Conservation (phyloP, 1,284 basidiomycete genomes). For the Phlebopus sp. region DNA sequence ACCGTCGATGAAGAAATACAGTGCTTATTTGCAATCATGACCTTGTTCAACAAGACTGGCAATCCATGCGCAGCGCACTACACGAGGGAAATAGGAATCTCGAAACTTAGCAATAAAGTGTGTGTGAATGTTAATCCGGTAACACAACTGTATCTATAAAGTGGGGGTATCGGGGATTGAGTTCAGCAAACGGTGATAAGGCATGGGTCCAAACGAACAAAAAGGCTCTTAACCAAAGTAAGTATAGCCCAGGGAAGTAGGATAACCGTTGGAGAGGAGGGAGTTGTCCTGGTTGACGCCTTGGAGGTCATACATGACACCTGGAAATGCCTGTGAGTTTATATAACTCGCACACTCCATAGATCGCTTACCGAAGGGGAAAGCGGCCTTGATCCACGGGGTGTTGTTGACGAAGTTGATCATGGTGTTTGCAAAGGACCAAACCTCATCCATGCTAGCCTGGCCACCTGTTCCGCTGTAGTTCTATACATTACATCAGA, state of each 20-base stretch:
- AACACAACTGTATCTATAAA: constrained; percentile 11
- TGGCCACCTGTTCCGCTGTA: constrained; percentile 55
- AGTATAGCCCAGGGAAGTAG: constrained; percentile 47
- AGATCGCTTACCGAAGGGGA: constrained; percentile 56
- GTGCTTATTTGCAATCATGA: constrained; percentile 1
- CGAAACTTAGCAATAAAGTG: background rate
- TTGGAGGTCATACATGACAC: constrained; percentile 61
- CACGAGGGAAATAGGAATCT: constrained; percentile 14
- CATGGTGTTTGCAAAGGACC: constrained; percentile 52
- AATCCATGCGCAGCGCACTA: constrained; percentile 19
- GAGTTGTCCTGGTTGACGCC: constrained; percentile 63
- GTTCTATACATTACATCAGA: constrained; percentile 41
- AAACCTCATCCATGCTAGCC: constrained; percentile 45
- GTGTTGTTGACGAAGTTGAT: constrained; percentile 54
- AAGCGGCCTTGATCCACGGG: constrained; percentile 53
- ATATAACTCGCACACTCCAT: background rate
- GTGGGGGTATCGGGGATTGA: constrained; percentile 24
- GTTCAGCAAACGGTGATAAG: constrained; percentile 4
- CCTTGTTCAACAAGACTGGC: constrained; percentile 29
- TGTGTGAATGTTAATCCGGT: constrained; percentile 1
- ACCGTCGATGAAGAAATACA: background rate
- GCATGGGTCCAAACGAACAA: background rate
- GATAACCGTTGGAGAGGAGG: constrained; percentile 44
- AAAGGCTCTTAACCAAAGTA: constrained; percentile 19
- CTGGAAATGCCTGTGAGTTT: constrained; percentile 33